These are phyloP conservation scores for Rubus idaeus DNA, from an alignment of 306 rosid species.

Conservation along the genomic window DNA sequence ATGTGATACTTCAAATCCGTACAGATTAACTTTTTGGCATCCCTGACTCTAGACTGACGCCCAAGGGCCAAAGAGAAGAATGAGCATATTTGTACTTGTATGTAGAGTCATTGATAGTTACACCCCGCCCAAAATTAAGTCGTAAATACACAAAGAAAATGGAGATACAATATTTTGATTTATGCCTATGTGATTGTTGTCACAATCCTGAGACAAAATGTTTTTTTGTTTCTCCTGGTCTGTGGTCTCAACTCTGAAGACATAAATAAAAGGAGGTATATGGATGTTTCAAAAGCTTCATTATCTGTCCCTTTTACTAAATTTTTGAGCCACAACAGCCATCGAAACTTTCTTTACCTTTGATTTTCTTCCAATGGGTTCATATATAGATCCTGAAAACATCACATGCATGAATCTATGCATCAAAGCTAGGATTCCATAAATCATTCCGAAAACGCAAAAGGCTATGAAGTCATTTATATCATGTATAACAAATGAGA, in stretches of 20 bases:
- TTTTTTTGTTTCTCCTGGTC: not conserved
- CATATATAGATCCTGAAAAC: not conserved
- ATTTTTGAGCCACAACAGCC: not conserved
- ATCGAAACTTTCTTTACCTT: not conserved
- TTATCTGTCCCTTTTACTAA: not conserved
- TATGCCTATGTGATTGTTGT: not conserved
- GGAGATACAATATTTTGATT: not conserved
- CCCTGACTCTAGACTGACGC: no score
- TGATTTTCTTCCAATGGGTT: not conserved
- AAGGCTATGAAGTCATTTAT: not conserved
- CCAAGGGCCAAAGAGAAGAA: not conserved
- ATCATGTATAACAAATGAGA: slow-evolving; percentile 27
- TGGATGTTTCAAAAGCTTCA: not conserved
- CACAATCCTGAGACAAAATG: not conserved
- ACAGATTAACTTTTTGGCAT: not conserved
- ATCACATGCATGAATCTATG: not conserved
- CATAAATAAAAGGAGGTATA: not conserved
- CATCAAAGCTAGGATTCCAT: not conserved
- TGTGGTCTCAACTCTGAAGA: not conserved
- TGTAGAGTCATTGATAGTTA: no score
- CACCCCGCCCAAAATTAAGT: not conserved
- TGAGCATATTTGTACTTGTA: not conserved
- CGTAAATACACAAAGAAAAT: not conserved
- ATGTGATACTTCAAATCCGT: not conserved
- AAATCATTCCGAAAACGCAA: not conserved